Conservation (phyloP, 1,139 yeast genomes). For the Sugiyamaella sp. region DNA sequence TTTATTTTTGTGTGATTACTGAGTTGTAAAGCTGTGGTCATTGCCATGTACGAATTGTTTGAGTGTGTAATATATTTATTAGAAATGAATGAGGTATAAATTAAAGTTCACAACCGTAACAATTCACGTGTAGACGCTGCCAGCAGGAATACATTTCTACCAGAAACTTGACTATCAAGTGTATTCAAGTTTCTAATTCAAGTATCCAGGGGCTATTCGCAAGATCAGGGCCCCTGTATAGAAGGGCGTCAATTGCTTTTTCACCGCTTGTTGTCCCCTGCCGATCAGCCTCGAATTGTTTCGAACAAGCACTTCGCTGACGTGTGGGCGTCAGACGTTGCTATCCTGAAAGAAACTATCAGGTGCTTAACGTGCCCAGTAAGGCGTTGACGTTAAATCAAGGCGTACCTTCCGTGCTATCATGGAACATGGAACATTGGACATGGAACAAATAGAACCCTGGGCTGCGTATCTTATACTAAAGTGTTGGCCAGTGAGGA, state of each 20-base stretch:
- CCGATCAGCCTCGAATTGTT: background rate
- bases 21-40: background rate
- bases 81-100: background rate
- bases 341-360: background rate
- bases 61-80: background rate
- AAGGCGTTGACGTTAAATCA: slow-evolving; percentile 8
- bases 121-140: background rate
- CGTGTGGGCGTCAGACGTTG: background rate
- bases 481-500: background rate
- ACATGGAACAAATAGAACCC: background rate
- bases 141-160: too few relatives aligned
- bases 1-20: background rate
- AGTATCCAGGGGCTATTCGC: too few relatives aligned
- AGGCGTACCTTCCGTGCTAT: background rate
- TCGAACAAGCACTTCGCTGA: slow-evolving; percentile 1
- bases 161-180: too few relatives aligned
- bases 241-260: background rate
- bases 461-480: background rate
- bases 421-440: background rate
- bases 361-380: background rate
- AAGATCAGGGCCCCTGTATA: background rate
- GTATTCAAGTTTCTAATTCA: too few relatives aligned
- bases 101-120: background rate
- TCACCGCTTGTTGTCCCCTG: background rate
- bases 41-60: too few relatives aligned